phyloP scores from a whole-genome alignment of 352 stramenopile species.

The Globisporangium nagaii region DNA sequence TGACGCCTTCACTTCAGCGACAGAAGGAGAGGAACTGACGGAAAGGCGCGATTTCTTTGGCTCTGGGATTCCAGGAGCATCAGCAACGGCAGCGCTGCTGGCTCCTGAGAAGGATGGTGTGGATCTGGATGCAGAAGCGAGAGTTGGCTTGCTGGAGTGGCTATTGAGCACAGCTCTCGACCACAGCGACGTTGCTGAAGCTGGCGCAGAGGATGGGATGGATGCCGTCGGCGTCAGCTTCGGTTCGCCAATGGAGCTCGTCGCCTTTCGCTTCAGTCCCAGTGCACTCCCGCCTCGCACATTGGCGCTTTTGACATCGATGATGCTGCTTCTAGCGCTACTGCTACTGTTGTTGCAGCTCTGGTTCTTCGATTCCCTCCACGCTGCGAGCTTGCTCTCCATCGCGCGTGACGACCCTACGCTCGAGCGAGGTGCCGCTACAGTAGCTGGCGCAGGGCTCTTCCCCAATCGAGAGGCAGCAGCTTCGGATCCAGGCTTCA shows the following conservation, averaged over 20 bases:
- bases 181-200: neutral
- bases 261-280: constrained; percentile 7
- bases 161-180: neutral
- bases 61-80: neutral
- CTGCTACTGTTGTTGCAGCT: neutral
- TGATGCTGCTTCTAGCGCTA: neutral
- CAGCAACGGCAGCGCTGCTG: neutral
- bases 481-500: neutral
- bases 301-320: neutral
- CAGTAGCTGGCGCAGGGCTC: neutral
- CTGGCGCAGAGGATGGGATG: neutral
- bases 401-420: neutral
- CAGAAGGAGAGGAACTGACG: neutral
- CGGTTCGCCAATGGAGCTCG: neutral
- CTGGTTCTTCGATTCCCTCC: constrained; percentile 4
- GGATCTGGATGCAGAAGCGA: neutral
- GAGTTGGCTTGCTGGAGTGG: neutral
- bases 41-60: neutral
- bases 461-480: neutral
- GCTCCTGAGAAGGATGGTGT: neutral
- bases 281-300: neutral
- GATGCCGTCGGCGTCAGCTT: neutral
- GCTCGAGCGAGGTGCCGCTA: neutral
- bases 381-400: constrained; percentile 11
- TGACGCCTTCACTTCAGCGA: too few species aligned